Evolutionary conservation across 2,329 filamentous ascomycete species (phyloP), one percentile per base, ranked within the genome.

Genomic region (Blastomyces parvus): DNA sequence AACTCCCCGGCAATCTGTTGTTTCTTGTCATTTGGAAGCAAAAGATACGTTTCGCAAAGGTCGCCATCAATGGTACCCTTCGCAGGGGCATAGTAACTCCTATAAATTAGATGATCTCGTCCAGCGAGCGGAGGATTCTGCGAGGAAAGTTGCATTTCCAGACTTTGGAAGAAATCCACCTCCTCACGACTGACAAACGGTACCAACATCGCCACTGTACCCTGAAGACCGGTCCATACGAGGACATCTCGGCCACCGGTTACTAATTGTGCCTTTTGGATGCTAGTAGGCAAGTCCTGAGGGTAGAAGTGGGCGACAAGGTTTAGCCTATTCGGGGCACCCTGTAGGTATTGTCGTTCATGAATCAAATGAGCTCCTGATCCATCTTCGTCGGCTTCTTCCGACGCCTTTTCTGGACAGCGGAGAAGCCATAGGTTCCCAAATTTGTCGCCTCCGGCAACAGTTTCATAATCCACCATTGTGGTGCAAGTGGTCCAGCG

Each of bases 61-160:
- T 99, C 94, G 36, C 94, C 94, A 76, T 99, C 94, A 70, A 99
- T 96, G 36, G 95, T 87, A 9, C 92, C 92, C 82, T 99, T 99
- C 52, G 96, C 91, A 0, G 94, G 95, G 7, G 90, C 91, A 74
- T 97, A 99, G 77, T 97, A 99, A 67, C 91, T 87, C 66, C 95
- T 84, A 76, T 96, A 99, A 71, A 96, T 95, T 56, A 99, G 81
- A 76, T 99, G 94, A 74, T 99, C 95, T 67, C 95, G 84, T 52
- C 94, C 95, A 25, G 91, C 90, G 57, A 99, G 79, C 8, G 93
- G 93, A 44, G 92, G 84, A 71, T 96, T 92, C 72, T 96, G 91
- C 14, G 84, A 86, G 58, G 93, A 85, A 74, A 99, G 82, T 72
- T 96, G 90, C 72, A 89, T 87, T 78, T 99, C 94, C 30, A 99